phyloP scores from a whole-genome alignment of 2,329 filamentous ascomycete species.

The Apiospora arundinis region DNA sequence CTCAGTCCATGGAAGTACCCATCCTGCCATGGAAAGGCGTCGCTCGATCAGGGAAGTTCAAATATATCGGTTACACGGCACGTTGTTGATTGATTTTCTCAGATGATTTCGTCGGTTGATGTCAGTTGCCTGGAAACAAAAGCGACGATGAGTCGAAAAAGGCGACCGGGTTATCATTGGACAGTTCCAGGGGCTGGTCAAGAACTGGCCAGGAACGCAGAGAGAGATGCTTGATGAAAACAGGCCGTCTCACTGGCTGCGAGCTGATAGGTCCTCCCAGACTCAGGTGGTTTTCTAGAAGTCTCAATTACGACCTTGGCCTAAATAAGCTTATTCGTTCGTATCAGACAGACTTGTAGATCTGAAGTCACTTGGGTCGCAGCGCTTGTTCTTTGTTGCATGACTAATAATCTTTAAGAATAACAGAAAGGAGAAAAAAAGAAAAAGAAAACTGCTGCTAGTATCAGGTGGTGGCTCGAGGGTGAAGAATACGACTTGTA shows the following conservation, averaged over 20 bases:
- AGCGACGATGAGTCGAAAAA: not conserved
- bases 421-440: no score
- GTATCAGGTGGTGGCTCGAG: constrained; percentile 7
- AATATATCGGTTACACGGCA: constrained; percentile 7
- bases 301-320: constrained; percentile 6
- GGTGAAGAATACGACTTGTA: not conserved
- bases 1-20: not conserved
- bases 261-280: not conserved
- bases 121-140: not conserved
- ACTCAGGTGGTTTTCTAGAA: constrained; percentile 6
- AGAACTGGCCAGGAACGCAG: not conserved
- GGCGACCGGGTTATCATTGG: not conserved
- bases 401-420: not conserved
- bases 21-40: not conserved
- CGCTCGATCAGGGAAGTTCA: not conserved
- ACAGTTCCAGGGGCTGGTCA: not conserved
- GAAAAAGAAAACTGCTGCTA: not conserved
- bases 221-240: not conserved
- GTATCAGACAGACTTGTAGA: not conserved
- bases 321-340: constrained; percentile 14
- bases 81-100: not conserved
- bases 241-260: not conserved
- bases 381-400: not conserved
- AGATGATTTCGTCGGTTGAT: not conserved
- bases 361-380: not conserved